Evolutionary conservation across 148 eudicot genomes (phyloP), one percentile per base, ranked within the genome.

Genomic region (Vaccinium macrocarpon): DNA sequence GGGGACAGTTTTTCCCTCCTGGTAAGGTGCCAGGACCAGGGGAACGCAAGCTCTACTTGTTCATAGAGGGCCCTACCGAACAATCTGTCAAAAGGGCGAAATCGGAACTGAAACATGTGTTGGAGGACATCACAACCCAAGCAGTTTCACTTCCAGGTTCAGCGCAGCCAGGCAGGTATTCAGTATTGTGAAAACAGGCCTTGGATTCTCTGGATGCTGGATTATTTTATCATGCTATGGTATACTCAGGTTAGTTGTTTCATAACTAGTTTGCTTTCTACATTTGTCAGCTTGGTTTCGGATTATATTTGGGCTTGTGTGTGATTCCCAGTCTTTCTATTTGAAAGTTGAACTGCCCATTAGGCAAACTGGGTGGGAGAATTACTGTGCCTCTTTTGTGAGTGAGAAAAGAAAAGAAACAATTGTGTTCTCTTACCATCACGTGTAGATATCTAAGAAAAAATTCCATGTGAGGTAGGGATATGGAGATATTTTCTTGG

Each of bases 41-140:
- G 78, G 98, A 94, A 12, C 90, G 95, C 25, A 94, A 94, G 86
- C 95, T 94, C 1, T 93, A 89, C 78, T 82, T 92, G 90, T 94
- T 91, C 83, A 94, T 94, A 82, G 98, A 94, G 87, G 98, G 96
- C 38, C 90, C 93, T 76, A 87, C 95, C 10, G 98, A 94, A 86
- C 93, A 93, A 83, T 93, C 98, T 32, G 96, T 94, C 8, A 94
- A 94, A 88, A 90, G 89, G 50, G 98, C 98, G 51, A 94, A 94
- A 85, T 88, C 92, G 32, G 91, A 94, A 85, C 66, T 94, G 84
- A 94, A 94, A 84, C 90, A 91, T 23, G 94, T 91, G 10, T 83
- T 94, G 90, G 95, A 94, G 92, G 98, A 94, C 57, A 93, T 93
- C 71, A 91, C 98, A 0, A 84, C 86, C 19, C 95, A 94, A 80